phyloP scores from a whole-genome alignment of 176 grass and related monocot genomes.

The Oryza meyeriana region DNA sequence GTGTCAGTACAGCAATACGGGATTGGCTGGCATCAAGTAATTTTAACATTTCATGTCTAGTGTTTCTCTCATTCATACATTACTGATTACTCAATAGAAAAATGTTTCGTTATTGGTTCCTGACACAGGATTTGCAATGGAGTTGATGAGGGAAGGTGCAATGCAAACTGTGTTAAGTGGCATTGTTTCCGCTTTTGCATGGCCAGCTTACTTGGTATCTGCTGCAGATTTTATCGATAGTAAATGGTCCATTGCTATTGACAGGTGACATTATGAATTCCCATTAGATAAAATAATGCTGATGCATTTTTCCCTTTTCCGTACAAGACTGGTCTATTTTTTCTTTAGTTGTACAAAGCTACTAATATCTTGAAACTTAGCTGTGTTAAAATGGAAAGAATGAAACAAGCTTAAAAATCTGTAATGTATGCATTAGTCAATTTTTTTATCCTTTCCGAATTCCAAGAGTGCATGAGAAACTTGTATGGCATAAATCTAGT shows the following conservation, averaged over 20 bases:
- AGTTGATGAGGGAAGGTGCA: slow-evolving; percentile 88
- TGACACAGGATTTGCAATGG: slow-evolving; percentile 61
- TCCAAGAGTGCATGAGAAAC: background rate
- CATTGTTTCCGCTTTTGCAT: slow-evolving; percentile 79
- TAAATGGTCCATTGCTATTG: slow-evolving; percentile 92
- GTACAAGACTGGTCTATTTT: background rate
- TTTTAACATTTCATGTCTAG: slow-evolving; percentile 7
- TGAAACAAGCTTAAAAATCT: background rate
- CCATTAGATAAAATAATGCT: background rate
- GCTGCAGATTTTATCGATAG: slow-evolving; percentile 96
- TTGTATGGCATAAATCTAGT: slow-evolving; percentile 18
- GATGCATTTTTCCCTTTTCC: background rate
- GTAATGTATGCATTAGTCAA: background rate
- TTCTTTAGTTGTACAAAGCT: background rate
- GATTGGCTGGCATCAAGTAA: slow-evolving; percentile 96
- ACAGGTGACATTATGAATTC: slow-evolving; percentile 55
- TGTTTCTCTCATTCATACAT: background rate
- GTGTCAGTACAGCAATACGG: slow-evolving; percentile 78
- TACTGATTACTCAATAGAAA: background rate
- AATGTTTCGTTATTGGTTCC: slow-evolving; percentile 13
- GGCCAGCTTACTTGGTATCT: slow-evolving; percentile 70
- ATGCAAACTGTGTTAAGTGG: slow-evolving; percentile 81
- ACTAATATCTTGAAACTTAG: background rate
- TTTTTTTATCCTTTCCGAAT: background rate
- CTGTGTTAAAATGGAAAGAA: background rate